Evolutionary conservation across 805 yeast species (phyloP), one percentile per base, ranked within the genome.

Genomic region (Saturnispora sekii): DNA sequence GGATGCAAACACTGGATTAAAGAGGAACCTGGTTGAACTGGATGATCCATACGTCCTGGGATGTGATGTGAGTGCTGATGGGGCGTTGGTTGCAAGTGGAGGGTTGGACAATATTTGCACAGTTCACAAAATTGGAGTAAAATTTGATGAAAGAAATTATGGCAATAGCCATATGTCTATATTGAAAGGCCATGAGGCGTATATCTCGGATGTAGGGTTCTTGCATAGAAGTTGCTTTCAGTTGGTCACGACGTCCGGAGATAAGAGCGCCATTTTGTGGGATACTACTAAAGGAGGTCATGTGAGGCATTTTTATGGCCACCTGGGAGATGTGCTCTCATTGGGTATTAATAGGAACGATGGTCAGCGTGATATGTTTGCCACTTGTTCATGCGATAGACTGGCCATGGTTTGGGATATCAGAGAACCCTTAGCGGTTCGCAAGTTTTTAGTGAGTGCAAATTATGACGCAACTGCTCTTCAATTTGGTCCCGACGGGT

Each of bases 81-180:
- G 83, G 0, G 65, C 68, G 38, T 58, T 79, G 10, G 79, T 81
- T 5, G 96, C 94, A 0, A 73, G 82, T 49, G 96, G 84, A 0
- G 96, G 96, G 0, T 67, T 88, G 48, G 89, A 84, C 48, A 88
- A 88, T 57, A 72, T 75, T 28, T 81, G 94, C 55, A 77, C 90
- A 1, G 66, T 88, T 6, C 85, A 85, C 60, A 68, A 74, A 30
- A 58, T 74, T 11, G 18, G 55, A 45, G 10, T 44, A 1, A 41
- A 38, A 14, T 37, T 39, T 21, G 38, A 51, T 32, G 36, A 49
- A 14, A 16, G 40, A 26, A 36, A 30, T 8, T 38, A 37, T 33
- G 49, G 50, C 18, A 56, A 49, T 28, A 48, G 59, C 3, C 48
- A 76, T 7, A 67, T 72, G 30, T 67, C 79, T 5, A 69, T 78